A percentile compares a stretch with the other conserved stretches of the same genome.
These are phyloP conservation scores for Globisporangium yorkense DNA, from an alignment of 352 stramenopile species.

Conservation along the genomic window DNA sequence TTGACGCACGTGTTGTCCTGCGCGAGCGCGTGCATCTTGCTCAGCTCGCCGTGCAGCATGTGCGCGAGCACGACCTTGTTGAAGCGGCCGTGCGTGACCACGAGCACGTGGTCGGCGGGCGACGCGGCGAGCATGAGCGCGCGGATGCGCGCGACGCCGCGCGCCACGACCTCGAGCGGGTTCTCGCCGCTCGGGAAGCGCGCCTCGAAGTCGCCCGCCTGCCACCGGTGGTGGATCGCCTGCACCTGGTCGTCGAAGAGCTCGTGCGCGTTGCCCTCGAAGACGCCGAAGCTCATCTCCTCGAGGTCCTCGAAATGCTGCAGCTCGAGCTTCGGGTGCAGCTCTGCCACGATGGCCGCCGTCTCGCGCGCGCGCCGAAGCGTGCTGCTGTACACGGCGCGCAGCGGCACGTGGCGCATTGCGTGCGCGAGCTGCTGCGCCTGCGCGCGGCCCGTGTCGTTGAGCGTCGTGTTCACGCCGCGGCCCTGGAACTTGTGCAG, in stretches of 20 bases:
- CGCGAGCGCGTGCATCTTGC: slow-evolving; percentile 55
- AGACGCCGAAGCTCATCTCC: slow-evolving; percentile 80
- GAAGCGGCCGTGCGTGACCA: slow-evolving; percentile 80
- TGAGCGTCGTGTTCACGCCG: slow-evolving; percentile 70
- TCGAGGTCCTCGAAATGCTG: slow-evolving; percentile 63
- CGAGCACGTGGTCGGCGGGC: slow-evolving; percentile 55
- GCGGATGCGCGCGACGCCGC: slow-evolving; percentile 60
- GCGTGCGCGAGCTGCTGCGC: slow-evolving; percentile 49
- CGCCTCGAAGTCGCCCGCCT: slow-evolving; percentile 38
- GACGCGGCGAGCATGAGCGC: slow-evolving; percentile 31
- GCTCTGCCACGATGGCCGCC: slow-evolving; percentile 18
- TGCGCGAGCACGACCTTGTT: slow-evolving; percentile 79
- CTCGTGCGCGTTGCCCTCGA: slow-evolving; percentile 59
- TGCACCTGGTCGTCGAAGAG: slow-evolving; percentile 45
- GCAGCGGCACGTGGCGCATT: slow-evolving; percentile 64
- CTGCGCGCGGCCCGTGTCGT: slow-evolving; percentile 49
- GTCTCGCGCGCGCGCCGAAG: slow-evolving; percentile 12
- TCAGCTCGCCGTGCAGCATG: slow-evolving; percentile 51
- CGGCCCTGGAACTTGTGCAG: slow-evolving; percentile 72
- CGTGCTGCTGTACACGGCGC: slow-evolving; percentile 61
- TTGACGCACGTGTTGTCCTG: slow-evolving; percentile 87
- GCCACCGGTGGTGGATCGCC: slow-evolving; percentile 59
- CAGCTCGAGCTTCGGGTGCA: slow-evolving; percentile 48
- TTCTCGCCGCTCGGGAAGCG: slow-evolving; percentile 64
- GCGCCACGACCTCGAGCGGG: slow-evolving; percentile 57